phyloP scores from a whole-genome alignment of 148 eudicot genomes.

The Rhododendron molle region DNA sequence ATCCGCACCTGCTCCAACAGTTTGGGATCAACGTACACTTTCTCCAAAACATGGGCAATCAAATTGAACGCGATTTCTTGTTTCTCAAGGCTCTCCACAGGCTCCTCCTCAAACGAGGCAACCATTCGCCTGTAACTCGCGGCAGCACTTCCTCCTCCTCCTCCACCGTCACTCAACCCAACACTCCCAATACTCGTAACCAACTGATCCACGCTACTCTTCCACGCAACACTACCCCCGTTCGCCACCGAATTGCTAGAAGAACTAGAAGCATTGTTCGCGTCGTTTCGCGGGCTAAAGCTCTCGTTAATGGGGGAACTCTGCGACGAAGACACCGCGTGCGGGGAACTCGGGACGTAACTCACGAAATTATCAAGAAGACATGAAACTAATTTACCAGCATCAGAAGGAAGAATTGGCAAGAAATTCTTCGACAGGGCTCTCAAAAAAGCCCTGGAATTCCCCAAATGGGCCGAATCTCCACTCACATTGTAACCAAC shows the following conservation, averaged over 20 bases:
- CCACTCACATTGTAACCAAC: slow-evolving; percentile 28
- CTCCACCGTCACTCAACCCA: slow-evolving; percentile 28
- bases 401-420: slow-evolving; percentile 42
- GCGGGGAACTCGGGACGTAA: slow-evolving; percentile 41
- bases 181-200: slow-evolving; percentile 21
- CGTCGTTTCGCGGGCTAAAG: slow-evolving; percentile 43
- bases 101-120: slow-evolving; percentile 70
- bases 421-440: slow-evolving; percentile 65
- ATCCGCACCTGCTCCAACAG: slow-evolving; percentile 71
- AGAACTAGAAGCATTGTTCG: slow-evolving; percentile 46
- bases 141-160: slow-evolving; percentile 13
- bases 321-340: slow-evolving; percentile 57
- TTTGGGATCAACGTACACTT: slow-evolving; percentile 46
- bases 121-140: slow-evolving; percentile 28
- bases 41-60: slow-evolving; percentile 53
- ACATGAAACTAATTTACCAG: slow-evolving; percentile 40
- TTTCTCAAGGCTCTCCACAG: slow-evolving; percentile 68
- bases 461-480: slow-evolving; percentile 20
- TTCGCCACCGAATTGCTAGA: slow-evolving; percentile 44
- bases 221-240: slow-evolving; percentile 41
- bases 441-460: slow-evolving; percentile 54
- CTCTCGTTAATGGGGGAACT: slow-evolving; percentile 62
- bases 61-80: slow-evolving; percentile 73
- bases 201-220: slow-evolving; percentile 35
- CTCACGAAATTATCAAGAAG: slow-evolving; percentile 53